Evolutionary conservation across 2,329 filamentous ascomycete species (phyloP).

Genomic region (Pyricularia sp.): DNA sequence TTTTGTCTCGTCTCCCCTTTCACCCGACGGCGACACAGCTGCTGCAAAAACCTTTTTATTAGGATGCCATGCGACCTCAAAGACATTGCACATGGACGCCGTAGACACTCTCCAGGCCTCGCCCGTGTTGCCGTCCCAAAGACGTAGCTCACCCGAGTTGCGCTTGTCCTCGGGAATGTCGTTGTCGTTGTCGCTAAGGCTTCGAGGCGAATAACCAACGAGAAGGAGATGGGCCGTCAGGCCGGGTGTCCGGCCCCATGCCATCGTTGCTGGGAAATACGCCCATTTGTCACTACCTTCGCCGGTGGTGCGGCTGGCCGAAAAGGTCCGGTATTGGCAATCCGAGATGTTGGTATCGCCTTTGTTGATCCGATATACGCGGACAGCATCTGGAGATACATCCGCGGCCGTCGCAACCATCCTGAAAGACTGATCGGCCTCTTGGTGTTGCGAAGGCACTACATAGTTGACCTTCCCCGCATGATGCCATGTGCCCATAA

Average conservation of each 20-base stretch:
- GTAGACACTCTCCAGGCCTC: conserved; percentile 34
- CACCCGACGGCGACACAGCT: conserved; percentile 40
- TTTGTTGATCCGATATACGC: conserved; percentile 37
- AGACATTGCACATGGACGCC: conserved; percentile 45
- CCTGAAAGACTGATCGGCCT: conserved; percentile 14
- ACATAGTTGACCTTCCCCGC: conserved; percentile 51
- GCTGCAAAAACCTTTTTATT: conserved; percentile 37
- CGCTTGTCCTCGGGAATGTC: conserved; percentile 45
- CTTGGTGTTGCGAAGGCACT: conserved; percentile 31
- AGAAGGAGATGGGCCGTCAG: conserved; percentile 35
- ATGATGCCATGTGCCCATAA: conserved; percentile 40
- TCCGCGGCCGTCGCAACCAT: conserved; percentile 48
- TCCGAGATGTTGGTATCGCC: conserved; percentile 19
- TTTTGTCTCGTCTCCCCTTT: conserved; percentile 28
- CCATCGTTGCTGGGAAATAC: conserved; percentile 49
- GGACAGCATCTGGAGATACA: conserved; percentile 37
- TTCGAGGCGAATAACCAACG: conserved; percentile 50
- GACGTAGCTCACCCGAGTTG: conserved; percentile 45
- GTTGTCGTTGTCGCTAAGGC: conserved; percentile 35
- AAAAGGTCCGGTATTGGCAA: conserved; percentile 25
- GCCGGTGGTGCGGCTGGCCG: conserved; percentile 24
- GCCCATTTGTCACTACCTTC: conserved; percentile 37
- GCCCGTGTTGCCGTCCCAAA: conserved; percentile 39
- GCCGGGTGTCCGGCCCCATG: conserved; percentile 35
- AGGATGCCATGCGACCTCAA: conserved; percentile 53